Evolutionary conservation across 2,329 filamentous ascomycete species (phyloP).

Genomic region (Metarhizium anisopliae): DNA sequence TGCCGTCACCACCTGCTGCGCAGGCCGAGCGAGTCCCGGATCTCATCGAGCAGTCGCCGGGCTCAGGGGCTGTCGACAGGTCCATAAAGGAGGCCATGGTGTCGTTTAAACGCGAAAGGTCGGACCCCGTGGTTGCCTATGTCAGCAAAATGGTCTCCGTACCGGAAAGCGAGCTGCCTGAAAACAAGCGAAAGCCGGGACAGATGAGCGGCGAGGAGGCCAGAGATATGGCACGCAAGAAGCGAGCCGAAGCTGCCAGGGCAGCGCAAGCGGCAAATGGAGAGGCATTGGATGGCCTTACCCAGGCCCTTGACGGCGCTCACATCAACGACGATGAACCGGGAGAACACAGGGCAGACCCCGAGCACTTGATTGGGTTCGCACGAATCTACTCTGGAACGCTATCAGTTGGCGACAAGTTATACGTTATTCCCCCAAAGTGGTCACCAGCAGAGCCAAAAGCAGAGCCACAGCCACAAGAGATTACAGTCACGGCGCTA

Average conservation of each 20-base stretch:
- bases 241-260: slow-evolving; percentile 78
- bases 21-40: slow-evolving; percentile 74
- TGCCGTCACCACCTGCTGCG: slow-evolving; percentile 74
- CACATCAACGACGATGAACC: slow-evolving; percentile 46
- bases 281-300: slow-evolving; percentile 45
- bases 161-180: slow-evolving; percentile 81
- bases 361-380: slow-evolving; percentile 89
- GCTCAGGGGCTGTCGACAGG: slow-evolving; percentile 59
- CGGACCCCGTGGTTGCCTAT: slow-evolving; percentile 81
- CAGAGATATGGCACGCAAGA: slow-evolving; percentile 75
- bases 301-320: slow-evolving; percentile 51
- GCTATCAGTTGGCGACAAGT: slow-evolving; percentile 75
- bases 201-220: slow-evolving; percentile 84
- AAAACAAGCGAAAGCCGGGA: slow-evolving; percentile 62
- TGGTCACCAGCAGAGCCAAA: slow-evolving; percentile 76
- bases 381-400: slow-evolving; percentile 89
- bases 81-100: slow-evolving; percentile 72
- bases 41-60: slow-evolving; percentile 72
- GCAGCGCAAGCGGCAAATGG: slow-evolving; percentile 47
- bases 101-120: slow-evolving; percentile 60
- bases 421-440: slow-evolving; percentile 89
- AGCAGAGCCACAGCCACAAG: slow-evolving; percentile 63
- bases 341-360: slow-evolving; percentile 54
- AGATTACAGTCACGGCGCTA: slow-evolving; percentile 75
- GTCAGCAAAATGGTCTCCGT: slow-evolving; percentile 98